Base-by-base conservation (phyloP, 257 asterid genomes). In the Solanum dulcamara region DNA sequence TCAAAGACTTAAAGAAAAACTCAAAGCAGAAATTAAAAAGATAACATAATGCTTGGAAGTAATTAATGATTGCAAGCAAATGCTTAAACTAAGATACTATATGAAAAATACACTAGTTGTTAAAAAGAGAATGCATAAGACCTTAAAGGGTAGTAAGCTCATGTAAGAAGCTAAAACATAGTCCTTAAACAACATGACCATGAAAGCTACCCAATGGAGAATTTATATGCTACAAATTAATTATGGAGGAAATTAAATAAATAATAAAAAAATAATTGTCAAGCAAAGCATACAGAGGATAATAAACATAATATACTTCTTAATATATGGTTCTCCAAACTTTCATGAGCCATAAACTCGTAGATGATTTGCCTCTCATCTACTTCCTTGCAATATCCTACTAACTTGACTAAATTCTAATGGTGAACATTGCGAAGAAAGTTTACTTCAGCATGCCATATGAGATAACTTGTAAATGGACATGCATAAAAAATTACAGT, bases 241-340 rank as follows among this genome's bases (percentile, higher is more conserved):
- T 38, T 6, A 38, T 2, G 9, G 42, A 38, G 42, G 42, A 38
- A 33, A 40, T 40, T 40, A 40, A 40, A 40, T 10, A 40, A 40
- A 10, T 2, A 40, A 40, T 3, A 9, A 38, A 38, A 38, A 38
- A 38, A 1, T 38, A 24, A 60, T 24, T 24, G 33, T 10, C 33
- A 60, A 60, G 33, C 33, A 60, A 60, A 60, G 11, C 6, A 60
- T 10, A 60, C 33, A 60, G 17, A 60, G 24, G 24, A 55, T 11
- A 17, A 60, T 7, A 24, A 11, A 17, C 28, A n/a, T 59, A 81
- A 59, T 94, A 40, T 92, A 95, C 98, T 93, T 91, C 90, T 93
- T 86, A 95, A 95, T 89, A 95, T 88, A 91, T 95, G 98, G 88
- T 94, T 94, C 90, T 95, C 98, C 93, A 95, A 90, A 92, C 98